These are phyloP conservation scores for Tinospora cordifolia DNA, from an alignment of 164 flowering plant genomes.

Conservation along the genomic window DNA sequence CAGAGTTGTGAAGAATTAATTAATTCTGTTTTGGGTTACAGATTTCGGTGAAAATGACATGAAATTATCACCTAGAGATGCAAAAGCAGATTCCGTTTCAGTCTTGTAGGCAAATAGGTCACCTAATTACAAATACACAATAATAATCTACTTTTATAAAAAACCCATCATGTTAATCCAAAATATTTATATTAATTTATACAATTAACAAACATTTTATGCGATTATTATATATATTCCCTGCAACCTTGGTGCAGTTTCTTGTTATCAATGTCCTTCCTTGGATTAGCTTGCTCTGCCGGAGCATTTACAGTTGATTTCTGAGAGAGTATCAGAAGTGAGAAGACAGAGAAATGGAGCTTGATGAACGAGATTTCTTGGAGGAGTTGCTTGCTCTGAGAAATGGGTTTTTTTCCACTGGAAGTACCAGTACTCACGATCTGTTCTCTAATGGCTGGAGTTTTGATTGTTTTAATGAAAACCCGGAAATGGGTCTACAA, in stretches of 20 bases:
- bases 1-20: constrained; percentile 18
- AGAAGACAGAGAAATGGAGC: constrained; percentile 40
- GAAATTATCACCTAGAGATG: constrained; percentile 18
- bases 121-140: neutral
- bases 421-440: constrained; percentile 28
- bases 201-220: neutral
- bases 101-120: constrained; percentile 12
- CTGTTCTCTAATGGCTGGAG: constrained; percentile 32
- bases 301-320: neutral
- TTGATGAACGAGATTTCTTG: constrained; percentile 38
- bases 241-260: constrained; percentile 33
- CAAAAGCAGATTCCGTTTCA: constrained; percentile 31
- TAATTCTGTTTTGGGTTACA: constrained; percentile 29
- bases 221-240: constrained; percentile 23
- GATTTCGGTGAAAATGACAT: constrained; percentile 53
- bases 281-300: constrained; percentile 12
- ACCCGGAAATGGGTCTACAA: constrained; percentile 25
- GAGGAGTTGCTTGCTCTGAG: constrained; percentile 53
- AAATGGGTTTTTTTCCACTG: constrained; percentile 28
- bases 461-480: constrained; percentile 39
- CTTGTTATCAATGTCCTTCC: constrained; percentile 25
- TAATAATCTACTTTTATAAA: too few relatives aligned
- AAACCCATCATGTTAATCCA: too few relatives aligned
- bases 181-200: too few relatives aligned
- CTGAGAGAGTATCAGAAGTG: constrained; percentile 11